A percentile compares a stretch with the other conserved stretches of the same genome.
Conservation (phyloP, 768 basidiomycete species). For the Mycena maculata region DNA sequence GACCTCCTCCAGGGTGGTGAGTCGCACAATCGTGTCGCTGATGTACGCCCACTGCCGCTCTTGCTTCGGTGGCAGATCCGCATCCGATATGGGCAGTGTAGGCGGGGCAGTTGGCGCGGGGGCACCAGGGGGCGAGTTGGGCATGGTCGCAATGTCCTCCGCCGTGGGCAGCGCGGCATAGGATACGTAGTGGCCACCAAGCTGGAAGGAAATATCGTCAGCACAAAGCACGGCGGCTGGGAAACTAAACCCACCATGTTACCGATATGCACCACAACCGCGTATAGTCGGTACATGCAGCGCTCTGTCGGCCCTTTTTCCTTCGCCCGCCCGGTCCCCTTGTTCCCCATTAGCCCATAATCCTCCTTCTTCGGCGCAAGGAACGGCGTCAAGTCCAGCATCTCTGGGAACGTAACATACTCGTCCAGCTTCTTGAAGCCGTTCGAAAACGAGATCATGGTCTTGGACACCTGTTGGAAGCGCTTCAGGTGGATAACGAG, state of each 20-base stretch:
- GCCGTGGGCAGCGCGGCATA: constrained; percentile 78
- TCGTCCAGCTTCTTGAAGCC: constrained; percentile 93
- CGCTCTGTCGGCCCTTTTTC: constrained; percentile 47
- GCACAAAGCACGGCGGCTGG: not conserved
- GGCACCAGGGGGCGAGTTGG: constrained; percentile 1
- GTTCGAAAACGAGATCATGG: constrained; percentile 70
- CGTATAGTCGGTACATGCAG: constrained; percentile 79
- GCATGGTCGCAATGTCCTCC: constrained; percentile 18
- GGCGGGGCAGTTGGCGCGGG: constrained; percentile 22
- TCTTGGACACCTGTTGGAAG: constrained; percentile 87
- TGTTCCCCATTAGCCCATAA: constrained; percentile 61
- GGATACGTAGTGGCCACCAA: constrained; percentile 91
- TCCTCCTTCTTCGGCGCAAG: constrained; percentile 85
- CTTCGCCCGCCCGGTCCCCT: constrained; percentile 36
- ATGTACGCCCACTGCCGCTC: constrained; percentile 89
- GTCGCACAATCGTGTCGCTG: constrained; percentile 88
- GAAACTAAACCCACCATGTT: constrained; percentile 72
- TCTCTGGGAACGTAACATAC: constrained; percentile 89
- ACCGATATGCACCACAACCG: constrained; percentile 88
- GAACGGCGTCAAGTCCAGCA: constrained; percentile 87
- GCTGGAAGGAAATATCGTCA: constrained; percentile 51
- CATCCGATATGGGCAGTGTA: constrained; percentile 11
- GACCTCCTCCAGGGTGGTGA: constrained; percentile 88
- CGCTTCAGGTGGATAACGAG: constrained; percentile 94
- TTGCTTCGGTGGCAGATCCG: constrained; percentile 22